These are phyloP conservation scores for Monilinia vaccinii-corymbosi DNA, from an alignment of 2,329 filamentous ascomycete species.

Conservation along the genomic window DNA sequence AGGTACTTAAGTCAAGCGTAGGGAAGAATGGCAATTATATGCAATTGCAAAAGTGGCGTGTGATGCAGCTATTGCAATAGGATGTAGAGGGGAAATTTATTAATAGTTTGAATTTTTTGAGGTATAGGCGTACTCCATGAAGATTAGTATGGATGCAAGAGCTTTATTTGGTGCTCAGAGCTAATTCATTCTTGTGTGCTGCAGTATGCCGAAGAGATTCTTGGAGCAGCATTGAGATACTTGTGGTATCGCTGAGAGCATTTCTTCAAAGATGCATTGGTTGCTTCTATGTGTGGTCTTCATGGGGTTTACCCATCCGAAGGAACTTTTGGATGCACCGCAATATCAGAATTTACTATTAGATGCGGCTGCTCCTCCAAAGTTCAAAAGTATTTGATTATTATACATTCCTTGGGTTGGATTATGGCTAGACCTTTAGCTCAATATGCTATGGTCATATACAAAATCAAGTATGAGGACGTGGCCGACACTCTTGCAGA, in stretches of 20 bases:
- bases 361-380: slow-evolving; percentile 5
- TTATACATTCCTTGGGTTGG: slow-evolving; percentile 24
- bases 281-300: slow-evolving; percentile 32
- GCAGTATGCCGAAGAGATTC: slow-evolving; percentile 8
- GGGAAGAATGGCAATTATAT: slow-evolving; percentile 31
- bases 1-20: slow-evolving; percentile 32
- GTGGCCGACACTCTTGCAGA: slow-evolving; percentile 35
- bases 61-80: slow-evolving; percentile 29
- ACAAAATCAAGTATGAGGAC: slow-evolving; percentile 33
- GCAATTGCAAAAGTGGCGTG: slow-evolving; percentile 32
- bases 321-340: slow-evolving; percentile 28
- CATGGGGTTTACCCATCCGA: slow-evolving; percentile 31
- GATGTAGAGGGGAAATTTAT: slow-evolving; percentile 27
- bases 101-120: slow-evolving; percentile 33
- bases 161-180: not conserved
- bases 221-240: slow-evolving; percentile 14
- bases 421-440: slow-evolving; percentile 21
- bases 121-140: slow-evolving; percentile 19
- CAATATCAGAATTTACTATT: slow-evolving; percentile 14
- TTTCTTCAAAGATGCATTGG: slow-evolving; percentile 28
- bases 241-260: slow-evolving; percentile 11
- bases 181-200: not conserved
- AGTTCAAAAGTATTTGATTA: slow-evolving; percentile 14
- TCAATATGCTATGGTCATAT: slow-evolving; percentile 28
- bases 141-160: not conserved